Conservation (phyloP, 2,329 filamentous ascomycete species). For the Lachnellula hyalina region DNA sequence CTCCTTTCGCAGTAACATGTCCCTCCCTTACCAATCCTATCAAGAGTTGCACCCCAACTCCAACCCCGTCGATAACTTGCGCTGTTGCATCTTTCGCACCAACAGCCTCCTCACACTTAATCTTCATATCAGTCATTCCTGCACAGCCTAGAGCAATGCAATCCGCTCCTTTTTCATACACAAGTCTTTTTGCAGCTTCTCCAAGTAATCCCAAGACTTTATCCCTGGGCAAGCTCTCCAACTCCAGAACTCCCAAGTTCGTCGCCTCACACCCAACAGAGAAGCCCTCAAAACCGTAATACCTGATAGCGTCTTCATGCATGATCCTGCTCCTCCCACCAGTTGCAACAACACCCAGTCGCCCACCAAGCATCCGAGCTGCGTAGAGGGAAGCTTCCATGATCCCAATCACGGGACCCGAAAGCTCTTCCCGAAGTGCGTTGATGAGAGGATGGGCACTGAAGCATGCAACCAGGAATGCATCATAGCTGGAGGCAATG, state of each 20-base stretch:
- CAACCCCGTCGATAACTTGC: conserved; percentile 47
- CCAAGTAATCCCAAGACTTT: conserved; percentile 62
- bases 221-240: conserved; percentile 63
- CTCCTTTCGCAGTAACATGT: conserved; percentile 40
- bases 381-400: conserved; percentile 66
- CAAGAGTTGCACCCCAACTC: conserved; percentile 42
- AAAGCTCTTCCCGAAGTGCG: conserved; percentile 42
- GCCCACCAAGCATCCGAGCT: conserved; percentile 45
- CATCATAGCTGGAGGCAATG: conserved; percentile 49
- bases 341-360: conserved; percentile 83
- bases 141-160: conserved; percentile 82
- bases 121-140: conserved; percentile 83
- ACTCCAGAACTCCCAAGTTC: conserved; percentile 70
- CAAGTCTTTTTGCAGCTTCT: conserved; percentile 61
- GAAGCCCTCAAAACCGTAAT: conserved; percentile 56
- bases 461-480: conserved; percentile 80
- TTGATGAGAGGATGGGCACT: conserved; percentile 74
- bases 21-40: conserved; percentile 41
- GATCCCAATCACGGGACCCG: conserved; percentile 67
- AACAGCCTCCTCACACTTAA: conserved; percentile 42
- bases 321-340: conserved; percentile 59
- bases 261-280: conserved; percentile 43
- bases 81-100: conserved; percentile 35
- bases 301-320: conserved; percentile 65
- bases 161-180: conserved; percentile 51